A percentile compares a stretch with the other conserved stretches of the same genome.
phyloP scores from a whole-genome alignment of 768 basidiomycete species.

The Suillus bovinus region DNA sequence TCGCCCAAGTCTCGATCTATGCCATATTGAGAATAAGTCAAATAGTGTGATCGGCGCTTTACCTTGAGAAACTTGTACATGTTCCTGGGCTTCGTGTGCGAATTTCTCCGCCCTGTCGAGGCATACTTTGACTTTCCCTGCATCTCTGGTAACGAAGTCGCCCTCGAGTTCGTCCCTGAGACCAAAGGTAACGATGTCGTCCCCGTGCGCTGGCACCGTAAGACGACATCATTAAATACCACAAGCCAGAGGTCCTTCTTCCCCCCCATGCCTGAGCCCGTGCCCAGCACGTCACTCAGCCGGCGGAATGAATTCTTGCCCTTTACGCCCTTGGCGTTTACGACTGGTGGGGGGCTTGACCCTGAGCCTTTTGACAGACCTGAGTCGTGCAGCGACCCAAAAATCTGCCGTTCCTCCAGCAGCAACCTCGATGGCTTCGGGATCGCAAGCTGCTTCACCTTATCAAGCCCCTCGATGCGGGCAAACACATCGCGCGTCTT shows the following conservation, averaged over 20 bases:
- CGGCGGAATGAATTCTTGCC: constrained; percentile 88
- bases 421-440: constrained; percentile 89
- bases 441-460: constrained; percentile 86
- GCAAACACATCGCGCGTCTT: constrained; percentile 95
- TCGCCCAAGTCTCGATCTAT: constrained; percentile 87
- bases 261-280: constrained; percentile 52
- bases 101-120: constrained; percentile 72
- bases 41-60: not conserved
- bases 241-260: constrained; percentile 95
- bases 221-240: constrained; percentile 91
- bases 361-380: constrained; percentile 27
- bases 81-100: constrained; percentile 84
- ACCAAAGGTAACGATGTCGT: constrained; percentile 83
- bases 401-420: constrained; percentile 72
- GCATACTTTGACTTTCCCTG: constrained; percentile 85
- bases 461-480: constrained; percentile 94
- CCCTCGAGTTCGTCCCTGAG: constrained; percentile 62
- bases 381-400: constrained; percentile 21
- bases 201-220: constrained; percentile 89
- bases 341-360: constrained; percentile 37
- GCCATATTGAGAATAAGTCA: constrained; percentile 1
- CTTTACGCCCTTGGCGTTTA: constrained; percentile 57
- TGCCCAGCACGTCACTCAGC: constrained; percentile 83
- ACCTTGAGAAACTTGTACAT: constrained; percentile 93
- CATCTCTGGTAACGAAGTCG: constrained; percentile 80